Evolutionary conservation across 352 stramenopile species (phyloP), one percentile per base, ranked within the genome.

Genomic region (Globisporangium nodosum): DNA sequence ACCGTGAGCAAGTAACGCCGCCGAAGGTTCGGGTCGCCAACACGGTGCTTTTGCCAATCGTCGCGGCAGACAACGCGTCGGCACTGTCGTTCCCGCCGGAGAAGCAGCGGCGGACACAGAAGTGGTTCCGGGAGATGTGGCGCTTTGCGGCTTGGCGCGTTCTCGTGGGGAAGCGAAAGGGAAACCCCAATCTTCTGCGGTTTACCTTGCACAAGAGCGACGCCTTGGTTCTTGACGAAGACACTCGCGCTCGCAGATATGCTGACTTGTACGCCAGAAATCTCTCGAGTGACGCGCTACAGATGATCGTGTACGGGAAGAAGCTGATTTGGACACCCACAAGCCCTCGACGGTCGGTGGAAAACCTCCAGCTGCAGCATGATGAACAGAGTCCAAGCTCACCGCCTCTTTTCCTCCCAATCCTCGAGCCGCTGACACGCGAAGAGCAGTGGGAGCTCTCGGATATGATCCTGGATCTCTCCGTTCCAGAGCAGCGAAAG

Each of bases 81-180:
- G 47, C 56, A 24, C 57, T 60, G 11, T 50, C 43, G 21, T 56
- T 65, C 43, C 45, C 24, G n/a, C 9, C 54, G 0, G 60, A 70
- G 13, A 82, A 76, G 24, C 70, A 79, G 9, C 61, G 61, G 37
- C 73, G 71, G 35, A 70, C 70, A 33, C 66, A 64, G 6, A 42
- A 42, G 24, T 90, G 81, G 81, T 64, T 86, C n/a, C 71, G 77
- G 7, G 70, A 54, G 18, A 88, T 90, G 76, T 92, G 82, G 82
- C 70, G 67, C 30, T 92, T 85, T 39, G 80, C 82, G 27, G 71
- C 73, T 13, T 68, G 63, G 6, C 82, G 76, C 39, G 61, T 90
- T 12, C 51, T 88, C 5, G 57, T 77, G 3, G 58, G 74, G 16
- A 64, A 60, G 6, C 65, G 56, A 45, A 61, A 63, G 27, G 60